These are phyloP conservation scores for Pilaira anomala DNA, from an alignment of 192 early-diverging fungal species.

Conservation along the genomic window DNA sequence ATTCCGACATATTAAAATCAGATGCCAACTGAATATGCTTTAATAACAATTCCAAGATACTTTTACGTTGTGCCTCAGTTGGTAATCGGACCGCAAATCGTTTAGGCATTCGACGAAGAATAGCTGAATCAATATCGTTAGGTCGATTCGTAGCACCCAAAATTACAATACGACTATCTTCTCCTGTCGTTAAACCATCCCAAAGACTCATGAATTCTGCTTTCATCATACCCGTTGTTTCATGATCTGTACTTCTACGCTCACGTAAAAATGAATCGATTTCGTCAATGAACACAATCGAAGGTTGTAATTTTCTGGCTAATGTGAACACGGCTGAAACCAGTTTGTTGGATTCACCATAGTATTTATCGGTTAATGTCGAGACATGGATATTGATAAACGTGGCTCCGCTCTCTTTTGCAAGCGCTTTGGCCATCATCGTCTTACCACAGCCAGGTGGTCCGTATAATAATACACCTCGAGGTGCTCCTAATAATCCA, in stretches of 20 bases:
- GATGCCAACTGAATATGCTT: conserved; percentile 61
- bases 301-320: conserved; percentile 90
- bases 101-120: conserved; percentile 97
- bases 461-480: conserved; percentile 94
- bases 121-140: conserved; percentile 96
- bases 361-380: conserved; percentile 98
- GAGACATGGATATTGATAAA: conserved; percentile 98
- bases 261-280: conserved; percentile 97
- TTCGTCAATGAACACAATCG: conserved; percentile 99
- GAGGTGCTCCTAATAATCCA: conserved; percentile 87
- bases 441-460: conserved; percentile 98
- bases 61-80: conserved; percentile 73
- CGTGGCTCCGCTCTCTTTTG: conserved; percentile 93
- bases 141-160: conserved; percentile 96
- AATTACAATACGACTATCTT: conserved; percentile 67
- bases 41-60: conserved; percentile 82
- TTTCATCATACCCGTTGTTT: conserved; percentile 98
- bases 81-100: conserved; percentile 86
- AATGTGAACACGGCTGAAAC: conserved; percentile 90
- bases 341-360: conserved; percentile 95
- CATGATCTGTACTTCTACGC: conserved; percentile 85
- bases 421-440: conserved; percentile 97
- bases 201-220: conserved; percentile 99
- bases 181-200: conserved; percentile 88
- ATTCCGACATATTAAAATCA: conserved; percentile 61